Evolutionary conservation across 768 basidiomycete species (phyloP).

Genomic region (Cyclocybe cylindracea): DNA sequence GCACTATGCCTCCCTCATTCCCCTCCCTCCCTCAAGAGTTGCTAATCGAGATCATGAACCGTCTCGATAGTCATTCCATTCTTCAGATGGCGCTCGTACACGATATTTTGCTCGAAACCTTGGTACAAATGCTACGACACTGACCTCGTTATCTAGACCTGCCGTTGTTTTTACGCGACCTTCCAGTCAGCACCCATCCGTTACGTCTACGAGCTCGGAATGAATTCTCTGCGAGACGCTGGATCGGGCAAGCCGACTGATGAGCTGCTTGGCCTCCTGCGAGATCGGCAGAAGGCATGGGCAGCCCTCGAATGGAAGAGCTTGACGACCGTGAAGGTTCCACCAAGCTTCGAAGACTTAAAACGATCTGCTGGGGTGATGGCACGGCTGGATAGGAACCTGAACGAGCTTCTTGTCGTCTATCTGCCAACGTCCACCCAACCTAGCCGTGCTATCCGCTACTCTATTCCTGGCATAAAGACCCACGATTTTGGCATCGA

Average conservation of each 20-base stretch:
- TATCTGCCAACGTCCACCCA: neutral
- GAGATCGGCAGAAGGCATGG: conserved; percentile 1
- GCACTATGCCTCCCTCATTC: too few relatives aligned
- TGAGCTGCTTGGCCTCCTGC: neutral
- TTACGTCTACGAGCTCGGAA: neutral
- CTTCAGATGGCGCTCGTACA: too few relatives aligned
- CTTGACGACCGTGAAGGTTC: neutral
- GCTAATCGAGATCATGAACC: too few relatives aligned
- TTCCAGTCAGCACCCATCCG: neutral
- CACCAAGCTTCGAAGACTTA: neutral
- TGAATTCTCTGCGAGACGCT: neutral
- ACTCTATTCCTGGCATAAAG: neutral
- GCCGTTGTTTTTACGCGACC: neutral
- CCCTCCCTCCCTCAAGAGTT: too few relatives aligned
- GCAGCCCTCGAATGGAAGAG: neutral
- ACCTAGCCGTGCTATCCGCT: neutral
- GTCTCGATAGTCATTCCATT: too few relatives aligned
- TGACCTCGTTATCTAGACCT: neutral
- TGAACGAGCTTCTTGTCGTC: neutral
- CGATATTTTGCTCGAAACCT: neutral
- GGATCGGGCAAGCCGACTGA: neutral
- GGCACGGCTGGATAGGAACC: neutral
- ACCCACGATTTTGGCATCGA: conserved; percentile 6
- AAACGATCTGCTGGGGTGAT: conserved; percentile 2
- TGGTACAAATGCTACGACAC: neutral